Conservation (phyloP, 768 basidiomycete genomes). For the Mycena haematopus region DNA sequence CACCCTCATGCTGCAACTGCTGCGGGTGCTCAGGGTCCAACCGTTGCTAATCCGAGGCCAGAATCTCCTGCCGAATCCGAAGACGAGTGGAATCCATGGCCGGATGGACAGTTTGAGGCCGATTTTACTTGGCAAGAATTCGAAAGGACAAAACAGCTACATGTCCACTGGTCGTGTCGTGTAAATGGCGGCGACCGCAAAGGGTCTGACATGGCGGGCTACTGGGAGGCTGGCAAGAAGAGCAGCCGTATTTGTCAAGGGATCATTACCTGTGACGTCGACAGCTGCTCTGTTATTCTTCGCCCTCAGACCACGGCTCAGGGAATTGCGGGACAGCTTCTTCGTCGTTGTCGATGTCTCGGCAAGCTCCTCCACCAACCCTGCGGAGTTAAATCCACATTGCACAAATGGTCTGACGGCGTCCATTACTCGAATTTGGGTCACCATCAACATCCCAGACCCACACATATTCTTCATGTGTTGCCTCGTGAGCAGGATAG, state of each 20-base stretch:
- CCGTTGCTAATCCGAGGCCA: background rate
- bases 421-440: background rate
- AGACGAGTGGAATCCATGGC: constrained; percentile 2
- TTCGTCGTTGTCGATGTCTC: background rate
- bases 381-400: background rate
- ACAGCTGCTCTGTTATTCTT: background rate
- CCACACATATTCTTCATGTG: background rate
- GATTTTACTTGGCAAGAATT: background rate
- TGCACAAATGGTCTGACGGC: background rate
- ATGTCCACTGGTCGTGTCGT: background rate
- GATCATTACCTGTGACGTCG: background rate
- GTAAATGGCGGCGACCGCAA: background rate
- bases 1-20: background rate
- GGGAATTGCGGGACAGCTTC: background rate
- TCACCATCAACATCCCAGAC: background rate
- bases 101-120: background rate
- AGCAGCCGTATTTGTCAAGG: background rate
- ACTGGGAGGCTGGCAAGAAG: background rate
- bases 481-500: background rate
- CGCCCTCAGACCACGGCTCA: background rate
- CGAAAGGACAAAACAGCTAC: background rate
- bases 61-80: background rate
- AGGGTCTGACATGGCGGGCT: background rate
- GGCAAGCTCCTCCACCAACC: background rate
- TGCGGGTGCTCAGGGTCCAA: too few species aligned